These are phyloP conservation scores for Petunia axillaris DNA, from an alignment of 257 asterid species.

Conservation along the genomic window DNA sequence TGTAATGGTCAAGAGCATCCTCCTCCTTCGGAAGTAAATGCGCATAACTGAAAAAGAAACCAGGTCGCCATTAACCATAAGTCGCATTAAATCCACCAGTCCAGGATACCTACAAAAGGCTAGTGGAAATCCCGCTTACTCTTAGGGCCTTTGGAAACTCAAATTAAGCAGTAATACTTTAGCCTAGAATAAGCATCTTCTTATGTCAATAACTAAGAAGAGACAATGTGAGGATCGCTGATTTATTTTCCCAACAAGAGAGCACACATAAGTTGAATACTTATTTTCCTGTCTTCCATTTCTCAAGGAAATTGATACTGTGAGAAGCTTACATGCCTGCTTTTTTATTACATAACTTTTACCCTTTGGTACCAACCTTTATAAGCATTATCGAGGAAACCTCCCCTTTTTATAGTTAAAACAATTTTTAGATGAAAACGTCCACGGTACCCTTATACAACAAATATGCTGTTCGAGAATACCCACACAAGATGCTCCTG, in stretches of 20 bases:
- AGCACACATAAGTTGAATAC: not conserved
- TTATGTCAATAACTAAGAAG: not conserved
- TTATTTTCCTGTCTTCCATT: not conserved
- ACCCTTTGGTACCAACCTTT: slow-evolving; percentile 1
- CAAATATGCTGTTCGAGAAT: not conserved
- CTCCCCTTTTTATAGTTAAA: not conserved
- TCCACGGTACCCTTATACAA: not conserved
- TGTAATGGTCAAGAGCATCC: slow-evolving; percentile 89
- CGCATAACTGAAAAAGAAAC: slow-evolving; percentile 67
- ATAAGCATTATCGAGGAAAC: slow-evolving; percentile 1
- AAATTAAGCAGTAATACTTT: slow-evolving; percentile 3
- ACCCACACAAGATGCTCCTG: not conserved
- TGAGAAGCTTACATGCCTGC: not conserved
- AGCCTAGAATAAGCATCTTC: slow-evolving; percentile 15
- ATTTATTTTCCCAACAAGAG: not conserved
- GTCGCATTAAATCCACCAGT: not conserved
- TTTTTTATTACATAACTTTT: not conserved
- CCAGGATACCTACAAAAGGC: not conserved
- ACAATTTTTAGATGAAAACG: not conserved
- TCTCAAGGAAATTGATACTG: not conserved
- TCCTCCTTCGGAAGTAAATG: slow-evolving; percentile 97
- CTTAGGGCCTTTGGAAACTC: not conserved
- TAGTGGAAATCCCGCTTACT: not conserved
- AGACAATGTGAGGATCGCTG: not conserved
- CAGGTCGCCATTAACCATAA: slow-evolving; percentile 3